Base-by-base conservation (phyloP, 768 basidiomycete genomes). In the Cytidiella melzeri region DNA sequence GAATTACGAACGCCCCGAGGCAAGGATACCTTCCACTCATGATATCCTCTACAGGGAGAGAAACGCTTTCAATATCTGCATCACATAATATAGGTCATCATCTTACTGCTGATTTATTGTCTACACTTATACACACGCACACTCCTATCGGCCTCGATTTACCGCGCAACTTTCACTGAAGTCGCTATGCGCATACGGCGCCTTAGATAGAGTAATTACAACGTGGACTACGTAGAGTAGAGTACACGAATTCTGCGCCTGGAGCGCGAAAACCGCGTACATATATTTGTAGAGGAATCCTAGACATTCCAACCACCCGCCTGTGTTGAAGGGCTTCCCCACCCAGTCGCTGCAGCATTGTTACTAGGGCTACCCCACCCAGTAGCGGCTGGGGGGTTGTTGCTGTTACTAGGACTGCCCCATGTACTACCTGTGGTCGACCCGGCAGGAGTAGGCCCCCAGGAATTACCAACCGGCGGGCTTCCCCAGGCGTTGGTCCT, bases 221-320 rank as follows among this genome's bases (percentile, higher is more conserved):
- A n/a, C n/a, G n/a, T n/a, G n/a, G n/a, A n/a, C n/a, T n/a, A n/a
- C n/a, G n/a, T n/a, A n/a, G n/a, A n/a, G n/a, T n/a, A n/a, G n/a
- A n/a, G n/a, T n/a, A n/a, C n/a, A n/a, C n/a, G n/a, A n/a, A n/a
- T n/a, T n/a, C n/a, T n/a, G n/a, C n/a, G n/a, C n/a, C n/a, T n/a
- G n/a, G n/a, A n/a, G n/a, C 30, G 30, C 15, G 9, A 34, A 34
- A 15, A 15, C 9, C 30, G 30, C 30, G 15, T 15, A 34, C 30
- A 50, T 37, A 52, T 47, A 39, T 41, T 30, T 41, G 25, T 12
- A 34, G 34, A 23, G 19, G 11, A 23, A 18, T 12, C 27, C 56
- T 61, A 65, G 42, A 64, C 63, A 43, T 65, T 65, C 65, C 64
- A 67, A 1, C 65, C 66, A 26, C 58, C 55, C 20, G 58, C 52